phyloP scores from a whole-genome alignment of 2,329 filamentous ascomycete species.

The Nemania diffusa region DNA sequence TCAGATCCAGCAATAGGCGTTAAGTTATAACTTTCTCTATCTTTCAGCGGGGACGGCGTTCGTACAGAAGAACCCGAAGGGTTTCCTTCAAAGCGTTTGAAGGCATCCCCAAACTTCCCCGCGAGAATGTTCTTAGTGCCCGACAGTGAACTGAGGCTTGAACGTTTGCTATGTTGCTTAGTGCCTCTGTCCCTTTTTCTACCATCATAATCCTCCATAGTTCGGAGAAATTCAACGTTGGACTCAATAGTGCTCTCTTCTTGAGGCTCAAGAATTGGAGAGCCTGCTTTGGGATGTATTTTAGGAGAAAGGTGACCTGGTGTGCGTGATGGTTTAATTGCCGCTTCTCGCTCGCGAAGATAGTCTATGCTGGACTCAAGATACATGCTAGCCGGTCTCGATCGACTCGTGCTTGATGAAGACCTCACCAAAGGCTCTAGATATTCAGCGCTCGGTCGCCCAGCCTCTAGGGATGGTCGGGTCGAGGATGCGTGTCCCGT shows the following conservation, averaged over 20 bases:
- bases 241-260: conserved; percentile 77
- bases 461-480: conserved; percentile 76
- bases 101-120: conserved; percentile 91
- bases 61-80: conserved; percentile 49
- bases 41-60: conserved; percentile 62
- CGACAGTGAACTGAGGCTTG: conserved; percentile 77
- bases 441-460: conserved; percentile 72
- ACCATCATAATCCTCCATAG: conserved; percentile 73
- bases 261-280: conserved; percentile 56
- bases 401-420: conserved; percentile 61
- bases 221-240: conserved; percentile 84
- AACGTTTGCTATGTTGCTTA: conserved; percentile 73
- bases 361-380: conserved; percentile 86
- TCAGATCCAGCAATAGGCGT: conserved; percentile 83
- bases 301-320: conserved; percentile 51
- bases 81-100: conserved; percentile 84
- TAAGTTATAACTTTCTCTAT: conserved; percentile 61
- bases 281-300: conserved; percentile 53
- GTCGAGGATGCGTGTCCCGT: conserved; percentile 60
- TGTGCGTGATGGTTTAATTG: conserved; percentile 54
- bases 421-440: conserved; percentile 71
- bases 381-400: conserved; percentile 83
- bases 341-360: conserved; percentile 78
- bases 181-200: conserved; percentile 64
- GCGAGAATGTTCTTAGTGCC: conserved; percentile 85